Base-by-base conservation (phyloP, 345 rosid genomes). In the Noccaea caerulescens region DNA sequence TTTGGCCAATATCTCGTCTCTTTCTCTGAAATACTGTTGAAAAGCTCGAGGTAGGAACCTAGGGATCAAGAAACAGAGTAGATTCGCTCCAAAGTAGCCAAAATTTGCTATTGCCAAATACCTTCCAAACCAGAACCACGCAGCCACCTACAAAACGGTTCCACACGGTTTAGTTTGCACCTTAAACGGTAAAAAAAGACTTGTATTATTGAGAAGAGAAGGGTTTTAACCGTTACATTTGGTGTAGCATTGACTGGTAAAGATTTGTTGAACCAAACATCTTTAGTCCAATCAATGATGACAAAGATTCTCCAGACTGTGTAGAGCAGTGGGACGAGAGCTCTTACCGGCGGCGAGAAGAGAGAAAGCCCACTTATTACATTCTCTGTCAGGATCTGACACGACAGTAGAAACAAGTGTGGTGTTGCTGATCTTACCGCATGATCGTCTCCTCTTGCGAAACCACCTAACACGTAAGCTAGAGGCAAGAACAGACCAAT, bases 121-220 rank as follows among this genome's bases (percentile, higher is more conserved):
- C 71, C 91, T 86, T 66, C 98, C 97, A 50, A 89, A 92, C 99
- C 97, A 89, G 77, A 57, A 82, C 98, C 96, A 89, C 0, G 75
- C 82, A 18, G 68, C 20, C 7, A 66, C 92, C 97, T 88, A 45
- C 72, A 55, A 72, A 53, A 73, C 16, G 57, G 38, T 79, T 36
- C 76, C 71, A 20, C 58, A 59, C 44, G 60, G 69, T 57, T 57
- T 10, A 58, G 71, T 71, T 41, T 1, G 27, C 7, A 63, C 34
- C 59, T 14, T 8, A 53, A 39, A 54, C 6, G 3, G 44, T 12
- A 11, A 33, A 43, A 33, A 43, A 23, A 10, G 42, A 49, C 3
- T 39, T 9, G 38, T 20, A 27, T 3, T 37, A 7, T 10, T 12
- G 14, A 66, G 6, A 9, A 37, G 8, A 20, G 43, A 20, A 0